These are phyloP conservation scores for Volutella citrinella DNA, from an alignment of 2,329 filamentous ascomycete genomes.

Conservation along the genomic window DNA sequence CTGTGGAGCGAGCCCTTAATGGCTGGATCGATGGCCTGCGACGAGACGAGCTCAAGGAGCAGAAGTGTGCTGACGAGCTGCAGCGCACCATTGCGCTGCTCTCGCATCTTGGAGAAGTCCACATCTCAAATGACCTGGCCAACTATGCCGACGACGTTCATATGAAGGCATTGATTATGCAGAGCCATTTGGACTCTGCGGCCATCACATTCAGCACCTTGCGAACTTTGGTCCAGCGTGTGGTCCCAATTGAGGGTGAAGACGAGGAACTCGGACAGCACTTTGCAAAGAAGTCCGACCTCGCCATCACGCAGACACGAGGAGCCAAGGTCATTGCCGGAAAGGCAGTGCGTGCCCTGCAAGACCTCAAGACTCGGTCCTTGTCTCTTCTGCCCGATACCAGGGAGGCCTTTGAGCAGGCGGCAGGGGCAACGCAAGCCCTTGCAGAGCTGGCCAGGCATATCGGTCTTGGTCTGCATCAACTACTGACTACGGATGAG, in stretches of 20 bases:
- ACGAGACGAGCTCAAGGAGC: constrained; percentile 80
- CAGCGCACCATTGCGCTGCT: constrained; percentile 82
- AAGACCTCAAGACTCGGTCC: constrained; percentile 73
- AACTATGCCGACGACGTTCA: constrained; percentile 76
- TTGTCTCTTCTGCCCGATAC: constrained; percentile 70
- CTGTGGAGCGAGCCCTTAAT: constrained; percentile 86
- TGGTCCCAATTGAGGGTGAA: constrained; percentile 45
- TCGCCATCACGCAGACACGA: constrained; percentile 70
- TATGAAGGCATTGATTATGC: constrained; percentile 73
- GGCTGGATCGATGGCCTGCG: constrained; percentile 82
- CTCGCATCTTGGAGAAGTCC: constrained; percentile 79
- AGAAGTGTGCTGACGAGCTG: constrained; percentile 76
- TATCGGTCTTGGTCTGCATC: constrained; percentile 64
- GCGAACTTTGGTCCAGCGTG: constrained; percentile 64
- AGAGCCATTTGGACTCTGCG: constrained; percentile 77
- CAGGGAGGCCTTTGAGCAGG: constrained; percentile 65
- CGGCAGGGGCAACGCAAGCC: constrained; percentile 61
- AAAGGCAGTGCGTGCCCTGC: constrained; percentile 73
- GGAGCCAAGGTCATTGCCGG: constrained; percentile 80
- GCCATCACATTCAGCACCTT: constrained; percentile 64
- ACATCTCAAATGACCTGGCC: constrained; percentile 67
- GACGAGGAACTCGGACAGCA: constrained; percentile 66
- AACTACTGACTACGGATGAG: constrained; percentile 65
- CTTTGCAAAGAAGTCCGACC: constrained; percentile 68
- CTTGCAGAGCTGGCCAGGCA: constrained; percentile 64